Conservation (phyloP, 805 yeast genomes). For the Debaryomyces tyrocola region DNA sequence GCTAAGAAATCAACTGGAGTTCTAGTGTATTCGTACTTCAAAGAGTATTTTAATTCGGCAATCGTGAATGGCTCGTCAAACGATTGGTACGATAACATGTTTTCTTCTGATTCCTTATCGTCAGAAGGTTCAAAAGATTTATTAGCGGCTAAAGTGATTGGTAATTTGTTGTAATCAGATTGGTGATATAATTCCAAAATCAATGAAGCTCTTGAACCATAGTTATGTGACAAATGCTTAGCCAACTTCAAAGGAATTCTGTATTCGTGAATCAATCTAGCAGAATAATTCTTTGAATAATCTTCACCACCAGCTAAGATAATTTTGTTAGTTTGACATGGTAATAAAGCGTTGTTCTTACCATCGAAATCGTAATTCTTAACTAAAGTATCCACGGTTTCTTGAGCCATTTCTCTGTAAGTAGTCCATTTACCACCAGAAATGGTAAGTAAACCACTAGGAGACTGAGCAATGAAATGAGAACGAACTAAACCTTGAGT, state of each 20-base stretch:
- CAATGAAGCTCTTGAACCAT: conserved; percentile 86
- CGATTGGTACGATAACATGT: conserved; percentile 44
- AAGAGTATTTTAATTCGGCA: conserved; percentile 84
- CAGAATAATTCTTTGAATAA: conserved; percentile 70
- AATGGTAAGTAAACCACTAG: conserved; percentile 78
- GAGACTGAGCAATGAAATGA: conserved; percentile 74
- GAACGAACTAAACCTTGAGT: conserved; percentile 92
- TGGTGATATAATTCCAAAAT: conserved; percentile 58
- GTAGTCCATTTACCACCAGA: conserved; percentile 99
- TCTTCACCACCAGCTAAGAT: conserved; percentile 79
- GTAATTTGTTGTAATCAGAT: conserved; percentile 57
- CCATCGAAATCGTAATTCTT: conserved; percentile 41
- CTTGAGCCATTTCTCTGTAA: conserved; percentile 96
- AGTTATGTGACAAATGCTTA: conserved; percentile 77
- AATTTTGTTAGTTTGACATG: conserved; percentile 54
- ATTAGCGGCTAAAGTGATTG: conserved; percentile 57
- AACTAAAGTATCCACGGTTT: conserved; percentile 76
- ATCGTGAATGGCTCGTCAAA: conserved; percentile 84
- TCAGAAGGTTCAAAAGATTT: conserved; percentile 32
- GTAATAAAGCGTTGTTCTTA: conserved; percentile 25
- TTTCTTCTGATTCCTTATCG: conserved; percentile 22
- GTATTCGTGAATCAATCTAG: conserved; percentile 79
- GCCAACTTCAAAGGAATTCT: conserved; percentile 73
- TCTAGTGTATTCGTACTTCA: conserved; percentile 80
- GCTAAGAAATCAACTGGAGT: conserved; percentile 89